Percentiles rank a stretch among this genome's conserved stretches.
Conservation (phyloP, 805 yeast species). For the Schizosaccharomyces lindneri region DNA sequence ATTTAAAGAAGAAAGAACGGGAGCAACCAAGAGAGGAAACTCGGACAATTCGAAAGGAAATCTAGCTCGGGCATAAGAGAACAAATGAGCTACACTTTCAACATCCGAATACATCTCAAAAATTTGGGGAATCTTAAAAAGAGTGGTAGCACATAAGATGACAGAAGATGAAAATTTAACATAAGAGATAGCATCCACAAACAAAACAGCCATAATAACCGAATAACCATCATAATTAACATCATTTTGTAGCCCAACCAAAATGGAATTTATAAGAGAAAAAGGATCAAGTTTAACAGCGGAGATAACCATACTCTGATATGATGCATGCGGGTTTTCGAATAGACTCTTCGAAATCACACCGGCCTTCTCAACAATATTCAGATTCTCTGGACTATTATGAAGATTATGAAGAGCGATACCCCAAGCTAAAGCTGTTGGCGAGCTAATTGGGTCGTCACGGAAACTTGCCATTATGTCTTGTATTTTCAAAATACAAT, state of each 20-base stretch:
- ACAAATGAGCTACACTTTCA: not conserved
- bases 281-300: not conserved
- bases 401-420: not conserved
- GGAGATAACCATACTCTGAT: not conserved
- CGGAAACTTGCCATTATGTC: not conserved
- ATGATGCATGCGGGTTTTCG: not conserved
- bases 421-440: not conserved
- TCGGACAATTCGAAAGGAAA: not conserved
- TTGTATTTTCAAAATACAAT: not conserved
- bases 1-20: not conserved
- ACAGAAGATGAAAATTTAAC: not conserved
- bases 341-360: not conserved
- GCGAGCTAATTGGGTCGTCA: not conserved
- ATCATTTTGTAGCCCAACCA: not conserved
- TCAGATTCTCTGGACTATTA: not conserved
- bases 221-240: not conserved
- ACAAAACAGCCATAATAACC: not conserved
- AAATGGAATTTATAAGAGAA: not conserved
- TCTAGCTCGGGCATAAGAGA: not conserved
- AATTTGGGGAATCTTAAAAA: not conserved
- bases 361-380: not conserved
- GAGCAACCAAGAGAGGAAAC: not conserved
- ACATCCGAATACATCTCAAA: not conserved
- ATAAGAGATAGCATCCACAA: not conserved
- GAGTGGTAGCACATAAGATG: not conserved